Evolutionary conservation across 306 rosid species (phyloP).

Genomic region (Arachis hypogaea): DNA sequence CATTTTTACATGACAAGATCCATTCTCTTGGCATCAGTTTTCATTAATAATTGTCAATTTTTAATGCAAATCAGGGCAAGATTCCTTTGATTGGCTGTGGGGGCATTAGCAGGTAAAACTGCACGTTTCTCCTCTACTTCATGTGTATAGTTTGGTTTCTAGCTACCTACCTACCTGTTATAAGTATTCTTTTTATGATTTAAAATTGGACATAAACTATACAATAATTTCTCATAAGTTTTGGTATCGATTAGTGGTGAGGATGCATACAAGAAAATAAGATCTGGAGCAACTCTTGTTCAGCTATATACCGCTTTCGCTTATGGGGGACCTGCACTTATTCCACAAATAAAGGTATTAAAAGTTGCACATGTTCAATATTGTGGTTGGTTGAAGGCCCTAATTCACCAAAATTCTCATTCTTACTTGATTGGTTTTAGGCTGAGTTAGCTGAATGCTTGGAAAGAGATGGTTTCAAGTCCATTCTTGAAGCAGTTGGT

Average conservation of each 20-base stretch:
- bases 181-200: not conserved
- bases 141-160: conserved; percentile 24
- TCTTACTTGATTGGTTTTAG: conserved; percentile 48
- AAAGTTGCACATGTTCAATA: conserved; percentile 18
- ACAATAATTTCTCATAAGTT: conserved; percentile 28
- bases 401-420: conserved; percentile 32
- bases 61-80: conserved; percentile 65
- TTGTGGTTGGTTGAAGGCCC: conserved; percentile 13
- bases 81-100: conserved; percentile 92
- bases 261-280: conserved; percentile 86
- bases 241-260: conserved; percentile 65
- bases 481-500: conserved; percentile 83
- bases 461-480: conserved; percentile 94
- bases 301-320: conserved; percentile 95
- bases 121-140: conserved; percentile 6
- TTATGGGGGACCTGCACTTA: conserved; percentile 93
- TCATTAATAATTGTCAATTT: conserved; percentile 33
- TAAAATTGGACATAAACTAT: not conserved
- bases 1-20: too few species aligned
- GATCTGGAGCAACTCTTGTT: conserved; percentile 94
- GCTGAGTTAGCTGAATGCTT: conserved; percentile 81
- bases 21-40: not conserved
- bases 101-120: conserved; percentile 79
- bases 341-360: conserved; percentile 92
- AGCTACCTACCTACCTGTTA: conserved; percentile 23